phyloP scores from a whole-genome alignment of 768 basidiomycete species.

The Trametes gibbosa region DNA sequence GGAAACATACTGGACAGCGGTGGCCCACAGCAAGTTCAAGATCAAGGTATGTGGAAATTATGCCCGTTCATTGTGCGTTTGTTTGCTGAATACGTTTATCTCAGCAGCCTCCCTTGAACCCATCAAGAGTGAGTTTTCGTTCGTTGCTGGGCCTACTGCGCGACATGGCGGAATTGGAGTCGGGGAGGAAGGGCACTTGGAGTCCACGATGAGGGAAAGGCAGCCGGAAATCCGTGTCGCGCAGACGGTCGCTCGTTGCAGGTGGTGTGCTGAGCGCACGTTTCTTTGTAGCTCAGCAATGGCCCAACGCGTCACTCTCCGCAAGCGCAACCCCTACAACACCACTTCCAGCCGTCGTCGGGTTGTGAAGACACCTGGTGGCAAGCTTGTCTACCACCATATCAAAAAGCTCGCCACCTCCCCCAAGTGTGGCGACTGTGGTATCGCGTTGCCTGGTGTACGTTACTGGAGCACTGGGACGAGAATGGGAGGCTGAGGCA shows the following conservation, averaged over 20 bases:
- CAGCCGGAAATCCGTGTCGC: not conserved
- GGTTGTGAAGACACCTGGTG: conserved; percentile 97
- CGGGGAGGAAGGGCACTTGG: not conserved
- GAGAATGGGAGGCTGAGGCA: not conserved
- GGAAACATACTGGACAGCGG: conserved; percentile 26
- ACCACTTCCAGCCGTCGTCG: conserved; percentile 95
- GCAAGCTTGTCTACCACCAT: conserved; percentile 97
- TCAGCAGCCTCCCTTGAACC: conserved; percentile 20
- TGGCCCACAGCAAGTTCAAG: conserved; percentile 35
- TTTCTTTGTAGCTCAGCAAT: conserved; percentile 42
- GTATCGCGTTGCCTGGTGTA: conserved; percentile 90
- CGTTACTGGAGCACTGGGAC: conserved; percentile 32
- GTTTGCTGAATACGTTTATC: not conserved
- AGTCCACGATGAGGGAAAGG: not conserved
- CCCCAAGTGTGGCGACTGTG: conserved; percentile 99
- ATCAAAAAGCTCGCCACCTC: conserved; percentile 89
- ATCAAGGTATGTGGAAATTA: conserved; percentile 30
- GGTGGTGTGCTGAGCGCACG: conserved; percentile 19
- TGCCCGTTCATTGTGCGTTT: conserved; percentile 8
- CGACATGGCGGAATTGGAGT: not conserved
- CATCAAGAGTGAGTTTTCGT: conserved; percentile 24
- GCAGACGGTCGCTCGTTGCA: not conserved
- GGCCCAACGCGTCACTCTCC: conserved; percentile 99
- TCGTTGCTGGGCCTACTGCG: not conserved
- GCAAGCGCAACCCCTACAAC: conserved; percentile 98